Evolutionary conservation across 2,329 filamentous ascomycete genomes (phyloP).

Genomic region (Grosmannia serpens): DNA sequence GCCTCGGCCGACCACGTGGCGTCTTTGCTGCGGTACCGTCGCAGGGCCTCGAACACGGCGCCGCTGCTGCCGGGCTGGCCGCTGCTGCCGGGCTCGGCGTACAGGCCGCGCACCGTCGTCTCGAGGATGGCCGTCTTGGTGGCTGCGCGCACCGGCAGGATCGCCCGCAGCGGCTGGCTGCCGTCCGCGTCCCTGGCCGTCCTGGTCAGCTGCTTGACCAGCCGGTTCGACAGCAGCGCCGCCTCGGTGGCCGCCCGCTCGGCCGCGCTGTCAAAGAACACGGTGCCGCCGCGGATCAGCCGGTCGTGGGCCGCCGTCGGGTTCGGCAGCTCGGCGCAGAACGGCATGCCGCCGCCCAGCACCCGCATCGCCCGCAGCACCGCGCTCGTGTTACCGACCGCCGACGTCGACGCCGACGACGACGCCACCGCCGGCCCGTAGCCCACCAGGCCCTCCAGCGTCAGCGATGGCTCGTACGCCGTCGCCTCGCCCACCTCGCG

Average conservation of each 20-base stretch:
- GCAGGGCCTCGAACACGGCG: slow-evolving; percentile 14
- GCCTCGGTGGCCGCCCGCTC: slow-evolving; percentile 13
- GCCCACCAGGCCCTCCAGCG: slow-evolving; percentile 22
- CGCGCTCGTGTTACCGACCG: slow-evolving; percentile 12
- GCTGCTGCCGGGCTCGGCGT: slow-evolving; percentile 12
- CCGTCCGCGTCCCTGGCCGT: not conserved
- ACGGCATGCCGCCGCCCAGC: slow-evolving; percentile 24
- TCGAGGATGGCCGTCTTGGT: slow-evolving; percentile 23
- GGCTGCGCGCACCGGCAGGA: slow-evolving; percentile 11
- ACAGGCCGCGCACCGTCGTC: slow-evolving; percentile 25
- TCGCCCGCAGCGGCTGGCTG: not conserved
- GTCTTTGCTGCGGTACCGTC: slow-evolving; percentile 25
- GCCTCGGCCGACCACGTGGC: slow-evolving; percentile 28
- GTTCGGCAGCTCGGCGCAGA: slow-evolving; percentile 14
- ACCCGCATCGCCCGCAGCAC: slow-evolving; percentile 27
- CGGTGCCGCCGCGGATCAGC: slow-evolving; percentile 9
- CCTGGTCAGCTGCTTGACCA: not conserved
- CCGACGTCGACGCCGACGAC: slow-evolving; percentile 16
- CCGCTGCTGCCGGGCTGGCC: slow-evolving; percentile 14
- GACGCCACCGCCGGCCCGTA: slow-evolving; percentile 27
- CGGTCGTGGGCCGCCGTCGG: slow-evolving; percentile 16
- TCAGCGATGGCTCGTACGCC: slow-evolving; percentile 21
- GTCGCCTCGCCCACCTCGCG: slow-evolving; percentile 19
- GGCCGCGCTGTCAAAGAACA: slow-evolving; percentile 25
- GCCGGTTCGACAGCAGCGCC: slow-evolving; percentile 5